Conservation (phyloP, 768 basidiomycete genomes). For the Heimioporus sp. region DNA sequence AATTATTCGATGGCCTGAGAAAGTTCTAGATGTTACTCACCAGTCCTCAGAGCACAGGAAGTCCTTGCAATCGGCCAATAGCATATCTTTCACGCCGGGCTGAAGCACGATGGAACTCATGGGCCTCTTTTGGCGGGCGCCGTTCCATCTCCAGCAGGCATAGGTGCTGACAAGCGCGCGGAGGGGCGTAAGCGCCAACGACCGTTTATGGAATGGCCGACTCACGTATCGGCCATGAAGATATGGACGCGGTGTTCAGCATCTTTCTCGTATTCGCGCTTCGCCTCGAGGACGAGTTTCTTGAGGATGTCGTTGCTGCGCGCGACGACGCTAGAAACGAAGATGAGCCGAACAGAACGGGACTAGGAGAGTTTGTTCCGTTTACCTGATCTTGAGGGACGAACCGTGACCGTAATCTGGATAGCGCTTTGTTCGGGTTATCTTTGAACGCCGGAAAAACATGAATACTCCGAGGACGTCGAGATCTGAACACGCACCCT, state of each 20-base stretch:
- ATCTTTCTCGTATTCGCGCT: conserved; percentile 87
- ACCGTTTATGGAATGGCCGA: conserved; percentile 13
- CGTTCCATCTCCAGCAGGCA: conserved; percentile 85
- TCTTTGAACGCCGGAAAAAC: conserved; percentile 41
- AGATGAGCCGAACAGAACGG: conserved; percentile 18
- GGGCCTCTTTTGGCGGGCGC: conserved; percentile 83
- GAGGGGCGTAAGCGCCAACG: background rate
- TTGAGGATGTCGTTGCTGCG: conserved; percentile 87
- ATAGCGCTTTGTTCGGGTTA: conserved; percentile 76
- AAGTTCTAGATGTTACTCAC: conserved; percentile 43
- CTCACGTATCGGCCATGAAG: conserved; percentile 86
- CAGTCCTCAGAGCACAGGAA: conserved; percentile 83
- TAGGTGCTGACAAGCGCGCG: conserved; percentile 47
- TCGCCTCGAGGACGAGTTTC: conserved; percentile 82
- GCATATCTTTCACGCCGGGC: conserved; percentile 89
- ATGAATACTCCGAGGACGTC: conserved; percentile 18
- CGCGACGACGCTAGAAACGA: conserved; percentile 68
- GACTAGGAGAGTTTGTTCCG: background rate
- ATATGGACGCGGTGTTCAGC: conserved; percentile 89
- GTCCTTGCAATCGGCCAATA: conserved; percentile 82
- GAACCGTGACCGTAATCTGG: conserved; percentile 73
- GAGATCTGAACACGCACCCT: conserved; percentile 46
- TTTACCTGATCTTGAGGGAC: conserved; percentile 77
- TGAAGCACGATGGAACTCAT: conserved; percentile 93
- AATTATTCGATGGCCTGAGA: conserved; percentile 19